Percentiles rank a stretch among this genome's conserved stretches.
phyloP scores from a whole-genome alignment of 164 flowering plant genomes.

The Stephania cephalantha region DNA sequence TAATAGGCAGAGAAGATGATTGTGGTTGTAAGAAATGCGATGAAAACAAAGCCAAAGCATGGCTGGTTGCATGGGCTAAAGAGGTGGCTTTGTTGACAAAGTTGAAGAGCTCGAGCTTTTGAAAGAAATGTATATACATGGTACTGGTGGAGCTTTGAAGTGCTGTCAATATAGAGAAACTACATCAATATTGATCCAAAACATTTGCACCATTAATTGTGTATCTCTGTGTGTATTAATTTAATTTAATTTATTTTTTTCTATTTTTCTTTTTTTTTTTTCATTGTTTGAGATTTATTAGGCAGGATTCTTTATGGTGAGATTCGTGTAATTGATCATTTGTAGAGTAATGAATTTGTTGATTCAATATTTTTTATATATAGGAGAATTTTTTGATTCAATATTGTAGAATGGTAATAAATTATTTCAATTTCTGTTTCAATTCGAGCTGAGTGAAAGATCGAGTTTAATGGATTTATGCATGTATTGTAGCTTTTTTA shows the following conservation, averaged over 20 bases:
- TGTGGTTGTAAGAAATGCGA: not conserved
- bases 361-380: too few relatives aligned
- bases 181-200: not conserved
- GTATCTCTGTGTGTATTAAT: not conserved
- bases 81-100: slow-evolving; percentile 10
- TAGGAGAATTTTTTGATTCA: too few relatives aligned
- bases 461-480: not conserved
- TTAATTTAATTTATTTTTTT: too few relatives aligned
- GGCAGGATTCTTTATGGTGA: not conserved
- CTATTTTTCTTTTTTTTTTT: not conserved
- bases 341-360: too few relatives aligned
- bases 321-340: not conserved
- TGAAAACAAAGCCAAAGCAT: slow-evolving; percentile 1
- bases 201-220: too few relatives aligned
- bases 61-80: slow-evolving; percentile 13
- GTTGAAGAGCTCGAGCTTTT: not conserved
- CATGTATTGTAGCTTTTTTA: not conserved
- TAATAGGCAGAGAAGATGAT: not conserved
- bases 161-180: not conserved
- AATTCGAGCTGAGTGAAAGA: too few relatives aligned
- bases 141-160: not conserved
- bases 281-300: too few relatives aligned
- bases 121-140: not conserved
- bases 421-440: not conserved
- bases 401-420: too few relatives aligned